Evolutionary conservation across 441 rosid species (phyloP).

Genomic region (Capsella rubella): DNA sequence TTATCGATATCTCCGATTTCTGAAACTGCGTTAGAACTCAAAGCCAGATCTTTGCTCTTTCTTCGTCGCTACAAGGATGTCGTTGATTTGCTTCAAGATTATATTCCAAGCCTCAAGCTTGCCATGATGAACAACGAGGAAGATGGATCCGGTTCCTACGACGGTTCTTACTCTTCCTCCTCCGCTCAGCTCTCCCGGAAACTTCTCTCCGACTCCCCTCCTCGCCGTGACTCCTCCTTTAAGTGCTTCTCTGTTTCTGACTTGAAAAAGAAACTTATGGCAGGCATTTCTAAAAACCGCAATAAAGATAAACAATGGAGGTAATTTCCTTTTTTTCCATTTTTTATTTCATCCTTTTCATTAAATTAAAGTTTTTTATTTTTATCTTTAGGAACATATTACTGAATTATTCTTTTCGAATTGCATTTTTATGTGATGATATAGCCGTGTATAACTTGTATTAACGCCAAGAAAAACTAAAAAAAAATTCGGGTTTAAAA

Average conservation of each 20-base stretch:
- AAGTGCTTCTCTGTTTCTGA: slow-evolving; percentile 84
- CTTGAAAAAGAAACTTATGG: slow-evolving; percentile 83
- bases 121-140: slow-evolving; percentile 58
- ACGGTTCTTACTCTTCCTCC: slow-evolving; percentile 55
- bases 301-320: slow-evolving; percentile 89
- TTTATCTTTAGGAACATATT: neutral
- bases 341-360: neutral
- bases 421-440: neutral
- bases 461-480: neutral
- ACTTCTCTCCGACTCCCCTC: slow-evolving; percentile 49
- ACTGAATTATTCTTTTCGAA: neutral
- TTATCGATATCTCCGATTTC: slow-evolving; percentile 74
- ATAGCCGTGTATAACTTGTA: too few species aligned
- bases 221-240: slow-evolving; percentile 51
- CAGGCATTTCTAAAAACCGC: slow-evolving; percentile 68
- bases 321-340: slow-evolving; percentile 44
- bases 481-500: neutral
- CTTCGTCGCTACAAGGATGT: slow-evolving; percentile 82
- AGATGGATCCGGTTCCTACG: slow-evolving; percentile 59
- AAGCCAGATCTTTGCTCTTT: slow-evolving; percentile 76
- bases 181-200: slow-evolving; percentile 55
- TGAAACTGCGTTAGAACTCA: slow-evolving; percentile 86
- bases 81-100: slow-evolving; percentile 87
- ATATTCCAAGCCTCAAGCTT: slow-evolving; percentile 80
- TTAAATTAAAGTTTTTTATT: neutral